A percentile compares a stretch with the other conserved stretches of the same genome.
These are phyloP conservation scores for Xanthoconium purpureum DNA, from an alignment of 768 basidiomycete genomes.

Conservation along the genomic window DNA sequence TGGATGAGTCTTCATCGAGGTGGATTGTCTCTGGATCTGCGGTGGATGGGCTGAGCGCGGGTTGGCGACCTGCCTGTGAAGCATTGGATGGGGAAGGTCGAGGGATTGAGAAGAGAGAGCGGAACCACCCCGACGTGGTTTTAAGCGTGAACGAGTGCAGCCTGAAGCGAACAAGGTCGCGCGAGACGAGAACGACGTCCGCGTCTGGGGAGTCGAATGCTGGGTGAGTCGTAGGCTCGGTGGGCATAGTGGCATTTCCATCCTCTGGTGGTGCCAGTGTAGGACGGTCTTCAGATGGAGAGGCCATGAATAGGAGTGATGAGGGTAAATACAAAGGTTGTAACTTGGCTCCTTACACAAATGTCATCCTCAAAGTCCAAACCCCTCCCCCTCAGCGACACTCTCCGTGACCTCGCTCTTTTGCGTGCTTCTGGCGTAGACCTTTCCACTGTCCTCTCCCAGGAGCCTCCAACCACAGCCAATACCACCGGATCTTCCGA, in stretches of 20 bases:
- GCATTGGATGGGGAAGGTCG: slow-evolving; percentile 25
- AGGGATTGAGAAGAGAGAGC: slow-evolving; percentile 58
- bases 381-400: slow-evolving; percentile 53
- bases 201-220: slow-evolving; percentile 52
- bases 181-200: slow-evolving; percentile 51
- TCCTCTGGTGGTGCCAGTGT: background rate
- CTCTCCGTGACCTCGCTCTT: slow-evolving; percentile 70
- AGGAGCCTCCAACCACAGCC: background rate
- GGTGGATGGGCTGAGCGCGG: slow-evolving; percentile 10
- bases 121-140: slow-evolving; percentile 56
- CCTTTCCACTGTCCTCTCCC: slow-evolving; percentile 32
- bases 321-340: too few relatives aligned
- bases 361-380: slow-evolving; percentile 33
- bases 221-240: slow-evolving; percentile 39
- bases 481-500: slow-evolving; percentile 11
- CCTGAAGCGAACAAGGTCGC: slow-evolving; percentile 51
- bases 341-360: too few relatives aligned
- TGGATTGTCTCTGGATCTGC: slow-evolving; percentile 40
- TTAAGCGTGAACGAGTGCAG: slow-evolving; percentile 60
- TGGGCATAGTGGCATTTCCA: background rate
- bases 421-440: slow-evolving; percentile 57
- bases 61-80: background rate
- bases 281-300: slow-evolving; percentile 9
- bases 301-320: slow-evolving; percentile 5
- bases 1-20: slow-evolving; percentile 54